Base-by-base conservation (phyloP, 257 asterid genomes). In the Nicotiana obtusifolia region DNA sequence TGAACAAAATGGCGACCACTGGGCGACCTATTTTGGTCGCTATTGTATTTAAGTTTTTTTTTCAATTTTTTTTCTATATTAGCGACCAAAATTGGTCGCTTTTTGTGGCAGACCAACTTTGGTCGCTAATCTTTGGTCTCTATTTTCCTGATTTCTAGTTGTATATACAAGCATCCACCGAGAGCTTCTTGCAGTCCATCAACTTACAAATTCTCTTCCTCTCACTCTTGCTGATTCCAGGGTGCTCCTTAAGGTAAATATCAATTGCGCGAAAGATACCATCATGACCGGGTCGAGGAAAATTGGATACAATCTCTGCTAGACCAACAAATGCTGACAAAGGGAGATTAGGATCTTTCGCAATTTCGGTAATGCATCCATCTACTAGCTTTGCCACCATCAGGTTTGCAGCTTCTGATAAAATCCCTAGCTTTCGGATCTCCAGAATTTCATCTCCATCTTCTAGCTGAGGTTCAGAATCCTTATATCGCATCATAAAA, bases 161-260 rank as follows among this genome's bases (percentile, higher is more conserved):
- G n/a, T n/a, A n/a, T n/a, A 93, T 91, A 89, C 98, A 93, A 0
- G 96, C 97, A 10, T 90, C 97, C 2, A 91, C 93, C 0, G 97
- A 92, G 78, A 95, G 97, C 85, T 94, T 94, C 88, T 93, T 95
- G 91, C 98, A 95, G 90, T 95, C 99, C 88, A 95, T 89, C 49
- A 93, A 84, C 85, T 91, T 80, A 85, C 97, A 92, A 79, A 95
- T 87, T 62, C 78, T 84, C 88, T 95, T 93, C 86, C 97, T 84
- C 75, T 95, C 99, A 14, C 91, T 90, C 92, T 95, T 95, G 86
- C 91, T 88, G 85, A 94, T 91, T 78, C 92, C 90, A 19, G 97
- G 92, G 84, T 95, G 98, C 86, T 87, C 97, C 93, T 94, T 95
- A 77, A 95, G 93, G 82, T 86, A 94, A 64, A 89, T 89, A 81